Conservation (phyloP, 352 stramenopile genomes). For the Pythium rishiriense region DNA sequence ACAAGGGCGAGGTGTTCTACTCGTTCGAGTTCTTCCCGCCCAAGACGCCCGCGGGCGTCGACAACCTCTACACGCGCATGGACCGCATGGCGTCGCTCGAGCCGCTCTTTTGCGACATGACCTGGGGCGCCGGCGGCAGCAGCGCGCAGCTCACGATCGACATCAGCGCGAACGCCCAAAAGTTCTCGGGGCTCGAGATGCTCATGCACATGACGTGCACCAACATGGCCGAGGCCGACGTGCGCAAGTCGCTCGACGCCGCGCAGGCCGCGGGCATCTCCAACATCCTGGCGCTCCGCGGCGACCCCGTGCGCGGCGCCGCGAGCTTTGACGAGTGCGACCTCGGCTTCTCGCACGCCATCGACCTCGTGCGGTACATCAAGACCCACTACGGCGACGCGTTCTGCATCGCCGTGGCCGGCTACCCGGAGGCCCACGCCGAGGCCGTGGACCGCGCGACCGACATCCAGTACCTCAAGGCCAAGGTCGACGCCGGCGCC, state of each 20-base stretch:
- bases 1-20: slow-evolving; percentile 89
- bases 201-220: slow-evolving; percentile 98
- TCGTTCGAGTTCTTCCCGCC: slow-evolving; percentile 99
- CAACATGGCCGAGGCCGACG: slow-evolving; percentile 95
- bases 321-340: slow-evolving; percentile 90
- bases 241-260: slow-evolving; percentile 91
- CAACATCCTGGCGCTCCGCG: slow-evolving; percentile 98
- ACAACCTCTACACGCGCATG: slow-evolving; percentile 98
- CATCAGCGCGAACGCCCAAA: slow-evolving; percentile 91
- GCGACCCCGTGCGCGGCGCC: slow-evolving; percentile 93
- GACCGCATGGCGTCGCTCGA: slow-evolving; percentile 94
- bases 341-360: slow-evolving; percentile 91
- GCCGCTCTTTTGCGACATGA: slow-evolving; percentile 98
- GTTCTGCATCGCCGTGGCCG: slow-evolving; percentile 97
- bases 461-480: slow-evolving; percentile 98
- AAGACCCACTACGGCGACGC: slow-evolving; percentile 92
- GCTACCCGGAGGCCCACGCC: slow-evolving; percentile 97
- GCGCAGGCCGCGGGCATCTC: slow-evolving; percentile 93
- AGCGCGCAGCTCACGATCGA: slow-evolving; percentile 96
- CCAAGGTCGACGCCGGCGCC: slow-evolving; percentile 96
- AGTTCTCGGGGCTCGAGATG: slow-evolving; percentile 91
- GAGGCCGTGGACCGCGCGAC: slow-evolving; percentile 86
- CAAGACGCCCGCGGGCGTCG: slow-evolving; percentile 94
- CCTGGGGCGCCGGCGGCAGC: slow-evolving; percentile 97
- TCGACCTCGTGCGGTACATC: slow-evolving; percentile 98